Percentiles rank a stretch among this genome's conserved stretches.
These are phyloP conservation scores for Verticillium tricorpus DNA, from an alignment of 2,329 filamentous ascomycete species.

Conservation along the genomic window DNA sequence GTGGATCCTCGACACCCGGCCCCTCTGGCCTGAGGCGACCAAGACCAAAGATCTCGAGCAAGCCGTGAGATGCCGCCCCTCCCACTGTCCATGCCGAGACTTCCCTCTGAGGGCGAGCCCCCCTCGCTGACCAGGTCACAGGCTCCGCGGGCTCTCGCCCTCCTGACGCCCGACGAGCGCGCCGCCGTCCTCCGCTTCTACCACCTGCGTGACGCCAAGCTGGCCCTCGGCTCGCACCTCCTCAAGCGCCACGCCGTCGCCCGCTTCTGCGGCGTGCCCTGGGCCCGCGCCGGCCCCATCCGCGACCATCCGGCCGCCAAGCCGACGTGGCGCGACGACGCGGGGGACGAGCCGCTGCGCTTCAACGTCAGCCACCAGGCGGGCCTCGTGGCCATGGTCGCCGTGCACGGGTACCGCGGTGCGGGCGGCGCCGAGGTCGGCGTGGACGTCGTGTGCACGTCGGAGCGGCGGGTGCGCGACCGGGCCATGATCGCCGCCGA, in stretches of 20 bases:
- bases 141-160: constrained; percentile 49
- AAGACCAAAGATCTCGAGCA: constrained; percentile 43
- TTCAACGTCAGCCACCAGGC: constrained; percentile 82
- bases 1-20: constrained; percentile 59
- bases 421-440: constrained; percentile 43
- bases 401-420: constrained; percentile 32
- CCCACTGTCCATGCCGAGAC: background rate
- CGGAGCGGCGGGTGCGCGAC: constrained; percentile 63
- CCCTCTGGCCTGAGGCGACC: constrained; percentile 48
- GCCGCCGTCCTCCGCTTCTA: constrained; percentile 55
- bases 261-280: constrained; percentile 53
- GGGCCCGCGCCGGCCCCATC: constrained; percentile 52
- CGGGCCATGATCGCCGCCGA: constrained; percentile 45
- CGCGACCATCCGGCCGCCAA: constrained; percentile 49
- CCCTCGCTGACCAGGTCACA: constrained; percentile 19
- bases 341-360: constrained; percentile 40
- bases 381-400: constrained; percentile 66
- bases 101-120: background rate
- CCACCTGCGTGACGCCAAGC: constrained; percentile 68
- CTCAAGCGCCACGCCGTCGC: constrained; percentile 69
- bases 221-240: constrained; percentile 67
- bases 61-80: constrained; percentile 30
- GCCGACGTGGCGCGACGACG: constrained; percentile 46
- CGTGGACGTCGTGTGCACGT: constrained; percentile 71
- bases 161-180: constrained; percentile 53